Percentiles rank a stretch among this genome's conserved stretches.
These are phyloP conservation scores for Neurospora africana DNA, from an alignment of 495 filamentous ascomycete species.

Conservation along the genomic window DNA sequence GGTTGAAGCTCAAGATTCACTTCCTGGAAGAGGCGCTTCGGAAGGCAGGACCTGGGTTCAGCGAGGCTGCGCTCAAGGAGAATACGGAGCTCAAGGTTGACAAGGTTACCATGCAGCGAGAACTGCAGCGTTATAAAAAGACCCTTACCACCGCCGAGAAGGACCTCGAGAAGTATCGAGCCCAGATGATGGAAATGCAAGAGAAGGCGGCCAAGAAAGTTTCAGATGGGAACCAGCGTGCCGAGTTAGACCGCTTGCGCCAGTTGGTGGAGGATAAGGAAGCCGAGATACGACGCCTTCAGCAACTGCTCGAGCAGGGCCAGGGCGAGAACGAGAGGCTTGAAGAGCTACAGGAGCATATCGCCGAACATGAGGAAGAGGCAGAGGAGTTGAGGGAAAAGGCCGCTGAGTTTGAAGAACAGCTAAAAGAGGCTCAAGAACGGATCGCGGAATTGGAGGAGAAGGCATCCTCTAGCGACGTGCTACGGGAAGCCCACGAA, in stretches of 20 bases:
- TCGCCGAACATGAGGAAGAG: constrained; percentile 41
- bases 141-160: constrained; percentile 66
- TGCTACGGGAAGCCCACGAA: constrained; percentile 45
- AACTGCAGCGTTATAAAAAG: constrained; percentile 76
- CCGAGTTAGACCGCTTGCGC: constrained; percentile 48
- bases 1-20: constrained; percentile 70
- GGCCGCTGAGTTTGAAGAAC: constrained; percentile 40
- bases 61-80: constrained; percentile 76
- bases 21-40: constrained; percentile 69
- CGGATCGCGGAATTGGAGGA: constrained; percentile 52
- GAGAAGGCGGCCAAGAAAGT: constrained; percentile 69
- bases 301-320: constrained; percentile 39
- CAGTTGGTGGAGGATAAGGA: constrained; percentile 39
- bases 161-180: constrained; percentile 63
- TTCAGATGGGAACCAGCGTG: constrained; percentile 48
- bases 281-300: constrained; percentile 43
- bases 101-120: constrained; percentile 73
- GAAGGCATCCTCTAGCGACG: constrained; percentile 41
- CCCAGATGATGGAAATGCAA: constrained; percentile 66
- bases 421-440: constrained; percentile 45
- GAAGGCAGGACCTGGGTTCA: constrained; percentile 78
- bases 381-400: constrained; percentile 34
- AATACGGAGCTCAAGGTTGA: constrained; percentile 93
- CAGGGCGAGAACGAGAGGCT: constrained; percentile 27
- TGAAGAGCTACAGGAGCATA: constrained; percentile 49